Evolutionary conservation across 306 rosid genomes (phyloP).

Genomic region (Prunus davidiana): DNA sequence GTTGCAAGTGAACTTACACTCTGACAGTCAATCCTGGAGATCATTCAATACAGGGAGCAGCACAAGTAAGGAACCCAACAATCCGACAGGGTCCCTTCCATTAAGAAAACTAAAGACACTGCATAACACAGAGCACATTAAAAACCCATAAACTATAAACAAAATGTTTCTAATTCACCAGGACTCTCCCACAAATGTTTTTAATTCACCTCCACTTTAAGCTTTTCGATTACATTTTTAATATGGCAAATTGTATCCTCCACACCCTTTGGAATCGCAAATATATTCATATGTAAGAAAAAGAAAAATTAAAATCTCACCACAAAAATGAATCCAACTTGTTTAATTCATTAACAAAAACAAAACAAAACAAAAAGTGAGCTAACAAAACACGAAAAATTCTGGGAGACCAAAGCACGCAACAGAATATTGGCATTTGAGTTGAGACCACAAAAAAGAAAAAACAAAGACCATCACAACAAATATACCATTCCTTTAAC

Average conservation of each 20-base stretch:
- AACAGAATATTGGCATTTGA: too few species aligned
- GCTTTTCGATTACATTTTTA: not conserved
- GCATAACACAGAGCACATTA: not conserved
- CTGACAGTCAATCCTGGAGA: not conserved
- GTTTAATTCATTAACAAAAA: too few species aligned
- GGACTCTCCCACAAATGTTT: not conserved
- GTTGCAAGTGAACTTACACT: not conserved
- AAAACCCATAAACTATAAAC: too few species aligned
- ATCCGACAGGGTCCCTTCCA: too few species aligned
- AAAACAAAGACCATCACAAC: too few species aligned
- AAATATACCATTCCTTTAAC: too few species aligned
- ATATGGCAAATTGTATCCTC: not conserved
- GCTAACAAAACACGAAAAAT: too few species aligned
- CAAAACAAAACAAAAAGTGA: too few species aligned
- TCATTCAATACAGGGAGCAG: not conserved
- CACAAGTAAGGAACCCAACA: not conserved
- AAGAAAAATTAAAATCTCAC: not conserved
- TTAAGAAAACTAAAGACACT: not conserved
- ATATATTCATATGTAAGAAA: not conserved
- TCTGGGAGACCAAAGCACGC: too few species aligned
- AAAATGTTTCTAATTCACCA: too few species aligned
- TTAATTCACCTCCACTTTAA: not conserved
- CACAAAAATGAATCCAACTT: slow-evolving; percentile 5
- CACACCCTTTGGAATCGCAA: not conserved
- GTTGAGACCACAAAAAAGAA: too few species aligned